Conservation (phyloP, 1,284 basidiomycete genomes). For the Schizopora paradoxa region DNA sequence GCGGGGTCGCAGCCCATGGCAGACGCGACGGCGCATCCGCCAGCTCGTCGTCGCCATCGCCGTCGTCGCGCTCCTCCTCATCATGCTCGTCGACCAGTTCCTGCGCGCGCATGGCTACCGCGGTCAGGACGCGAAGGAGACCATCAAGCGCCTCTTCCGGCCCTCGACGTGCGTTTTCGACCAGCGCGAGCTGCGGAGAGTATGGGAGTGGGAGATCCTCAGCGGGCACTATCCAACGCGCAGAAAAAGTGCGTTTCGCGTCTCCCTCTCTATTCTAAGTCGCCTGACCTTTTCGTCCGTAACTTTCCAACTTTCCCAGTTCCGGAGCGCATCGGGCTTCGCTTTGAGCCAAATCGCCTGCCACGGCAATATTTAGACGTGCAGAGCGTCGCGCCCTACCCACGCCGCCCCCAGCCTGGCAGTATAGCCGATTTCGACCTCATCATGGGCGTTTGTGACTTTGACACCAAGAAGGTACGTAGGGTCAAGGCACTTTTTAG, state of each 20-base stretch:
- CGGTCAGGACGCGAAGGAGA: too few relatives aligned
- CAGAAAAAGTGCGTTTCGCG: conserved; percentile 52
- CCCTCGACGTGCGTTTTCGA: conserved; percentile 76
- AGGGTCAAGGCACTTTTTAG: conserved; percentile 1
- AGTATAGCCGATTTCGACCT: conserved; percentile 83
- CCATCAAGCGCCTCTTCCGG: too few relatives aligned
- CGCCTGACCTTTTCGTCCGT: not conserved
- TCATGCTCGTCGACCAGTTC: too few relatives aligned
- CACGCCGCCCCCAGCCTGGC: conserved; percentile 79
- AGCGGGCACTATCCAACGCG: conserved; percentile 89
- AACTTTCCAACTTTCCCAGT: conserved; percentile 39
- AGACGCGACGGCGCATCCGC: too few relatives aligned
- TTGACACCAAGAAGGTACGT: conserved; percentile 69
- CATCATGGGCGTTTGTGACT: conserved; percentile 87
- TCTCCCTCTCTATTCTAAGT: conserved; percentile 4
- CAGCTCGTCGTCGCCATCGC: too few relatives aligned
- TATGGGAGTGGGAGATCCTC: conserved; percentile 91
- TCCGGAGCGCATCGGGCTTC: conserved; percentile 64
- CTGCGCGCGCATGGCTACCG: too few relatives aligned
- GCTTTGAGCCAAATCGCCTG: conserved; percentile 58
- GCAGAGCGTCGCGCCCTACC: conserved; percentile 59
- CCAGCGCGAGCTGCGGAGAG: conserved; percentile 71
- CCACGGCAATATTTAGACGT: conserved; percentile 75
- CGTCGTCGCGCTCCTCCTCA: too few relatives aligned
- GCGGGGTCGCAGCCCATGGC: too few relatives aligned